A percentile compares a stretch with the other conserved stretches of the same genome.
Conservation (phyloP, 2,329 filamentous ascomycete genomes). For the Neofusicoccum sp. region DNA sequence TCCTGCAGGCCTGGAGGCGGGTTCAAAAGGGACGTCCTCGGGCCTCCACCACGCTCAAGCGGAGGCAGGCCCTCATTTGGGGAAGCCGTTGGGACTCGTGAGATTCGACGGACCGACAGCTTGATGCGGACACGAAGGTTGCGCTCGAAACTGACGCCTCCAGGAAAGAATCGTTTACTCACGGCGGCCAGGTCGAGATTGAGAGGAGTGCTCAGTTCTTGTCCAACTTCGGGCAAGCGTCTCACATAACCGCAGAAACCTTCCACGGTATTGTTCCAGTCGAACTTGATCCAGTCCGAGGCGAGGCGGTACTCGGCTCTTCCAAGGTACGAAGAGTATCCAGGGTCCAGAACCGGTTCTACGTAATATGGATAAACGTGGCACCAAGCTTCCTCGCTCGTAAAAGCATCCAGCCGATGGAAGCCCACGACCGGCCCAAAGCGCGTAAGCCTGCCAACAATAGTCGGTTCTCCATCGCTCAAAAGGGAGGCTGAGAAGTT, state of each 20-base stretch:
- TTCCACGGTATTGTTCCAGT: constrained; percentile 24
- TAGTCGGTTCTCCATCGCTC: constrained; percentile 17
- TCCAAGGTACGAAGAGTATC: constrained; percentile 4
- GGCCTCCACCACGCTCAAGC: background rate
- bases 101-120: constrained; percentile 14
- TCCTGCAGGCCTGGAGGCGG: background rate
- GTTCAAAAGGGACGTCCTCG: background rate
- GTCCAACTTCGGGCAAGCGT: background rate
- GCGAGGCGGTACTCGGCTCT: constrained; percentile 20
- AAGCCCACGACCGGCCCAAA: constrained; percentile 26
- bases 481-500: constrained; percentile 18
- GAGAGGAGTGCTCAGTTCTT: background rate
- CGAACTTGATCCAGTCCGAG: constrained; percentile 22
- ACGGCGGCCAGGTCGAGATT: constrained; percentile 23
- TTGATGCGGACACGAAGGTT: constrained; percentile 30
- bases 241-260: constrained; percentile 27
- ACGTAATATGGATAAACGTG: constrained; percentile 24
- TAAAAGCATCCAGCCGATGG: constrained; percentile 19
- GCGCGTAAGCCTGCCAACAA: constrained; percentile 27
- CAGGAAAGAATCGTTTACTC: constrained; percentile 27
- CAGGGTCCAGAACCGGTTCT: constrained; percentile 11
- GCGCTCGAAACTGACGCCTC: constrained; percentile 30
- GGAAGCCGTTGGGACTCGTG: background rate
- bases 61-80: background rate
- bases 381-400: constrained; percentile 24